phyloP scores from a whole-genome alignment of 2,329 filamentous ascomycete genomes.

The Xylariaceae sp. region DNA sequence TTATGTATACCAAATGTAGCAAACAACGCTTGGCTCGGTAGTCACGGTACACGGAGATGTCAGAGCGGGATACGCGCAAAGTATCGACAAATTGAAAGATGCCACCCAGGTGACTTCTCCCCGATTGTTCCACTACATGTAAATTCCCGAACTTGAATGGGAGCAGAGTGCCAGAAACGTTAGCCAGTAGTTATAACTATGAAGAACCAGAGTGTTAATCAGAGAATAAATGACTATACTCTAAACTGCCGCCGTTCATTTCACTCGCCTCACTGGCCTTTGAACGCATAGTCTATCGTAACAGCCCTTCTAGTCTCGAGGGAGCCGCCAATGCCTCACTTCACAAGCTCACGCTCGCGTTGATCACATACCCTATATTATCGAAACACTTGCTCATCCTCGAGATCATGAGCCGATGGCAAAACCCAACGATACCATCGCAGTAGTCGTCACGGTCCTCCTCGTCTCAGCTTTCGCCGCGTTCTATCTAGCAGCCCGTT shows the following conservation, averaged over 20 bases:
- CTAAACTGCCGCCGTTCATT: too few species aligned
- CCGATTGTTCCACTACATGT: constrained; percentile 2
- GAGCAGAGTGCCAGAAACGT: neutral
- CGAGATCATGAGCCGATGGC: neutral
- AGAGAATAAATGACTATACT: too few species aligned
- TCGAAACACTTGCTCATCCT: neutral
- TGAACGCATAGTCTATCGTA: too few species aligned
- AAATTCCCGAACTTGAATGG: neutral
- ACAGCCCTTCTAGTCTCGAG: too few species aligned
- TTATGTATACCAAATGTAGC: neutral
- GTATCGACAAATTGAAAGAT: neutral
- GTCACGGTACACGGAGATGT: neutral
- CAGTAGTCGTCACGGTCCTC: constrained; percentile 9
- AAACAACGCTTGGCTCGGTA: neutral
- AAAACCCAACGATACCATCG: constrained; percentile 19
- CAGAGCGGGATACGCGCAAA: neutral
- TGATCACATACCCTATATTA: neutral
- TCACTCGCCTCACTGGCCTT: too few species aligned
- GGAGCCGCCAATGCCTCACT: too few species aligned
- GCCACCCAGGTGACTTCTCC: neutral
- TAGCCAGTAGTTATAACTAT: too few species aligned
- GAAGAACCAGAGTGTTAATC: too few species aligned
- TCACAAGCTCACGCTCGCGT: too few species aligned
- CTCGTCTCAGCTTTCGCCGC: neutral
- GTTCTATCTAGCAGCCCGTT: neutral